phyloP scores from a whole-genome alignment of 2,329 filamentous ascomycete genomes.

The Spiromastix sp. region DNA sequence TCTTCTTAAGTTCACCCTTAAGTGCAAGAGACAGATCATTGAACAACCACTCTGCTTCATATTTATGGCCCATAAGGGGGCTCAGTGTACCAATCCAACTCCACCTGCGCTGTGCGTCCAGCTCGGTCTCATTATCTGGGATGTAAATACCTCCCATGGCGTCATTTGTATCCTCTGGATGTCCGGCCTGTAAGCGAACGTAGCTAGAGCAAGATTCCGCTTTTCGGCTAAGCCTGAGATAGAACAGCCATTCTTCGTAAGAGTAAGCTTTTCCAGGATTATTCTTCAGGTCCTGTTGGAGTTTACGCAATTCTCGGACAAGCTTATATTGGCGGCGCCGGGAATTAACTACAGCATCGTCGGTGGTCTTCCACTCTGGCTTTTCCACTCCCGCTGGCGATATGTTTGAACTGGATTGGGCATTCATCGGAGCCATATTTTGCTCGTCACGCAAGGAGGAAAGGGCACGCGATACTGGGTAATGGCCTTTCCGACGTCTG shows the following conservation, averaged over 20 bases:
- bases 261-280: constrained; percentile 25
- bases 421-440: neutral
- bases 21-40: constrained; percentile 27
- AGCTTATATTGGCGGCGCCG: constrained; percentile 39
- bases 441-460: neutral
- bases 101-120: constrained; percentile 18
- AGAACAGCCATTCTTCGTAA: constrained; percentile 40
- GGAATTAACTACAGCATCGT: constrained; percentile 14
- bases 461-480: neutral
- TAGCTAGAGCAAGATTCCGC: constrained; percentile 29
- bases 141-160: neutral
- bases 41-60: constrained; percentile 35
- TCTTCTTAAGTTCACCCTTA: constrained; percentile 27
- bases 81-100: constrained; percentile 31
- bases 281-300: constrained; percentile 26
- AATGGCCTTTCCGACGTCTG: neutral
- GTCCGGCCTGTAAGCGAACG: constrained; percentile 16
- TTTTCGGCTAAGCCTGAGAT: constrained; percentile 37
- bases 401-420: constrained; percentile 5
- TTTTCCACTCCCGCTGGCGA: constrained; percentile 22
- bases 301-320: constrained; percentile 28
- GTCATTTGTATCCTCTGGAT: constrained; percentile 3
- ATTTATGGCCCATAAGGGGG: constrained; percentile 30
- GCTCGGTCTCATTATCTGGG: neutral
- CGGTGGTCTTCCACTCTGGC: neutral